Evolutionary conservation across 2,329 filamentous ascomycete species (phyloP), one percentile per base, ranked within the genome.

Genomic region (Lasiodiplodia gonubiensis): DNA sequence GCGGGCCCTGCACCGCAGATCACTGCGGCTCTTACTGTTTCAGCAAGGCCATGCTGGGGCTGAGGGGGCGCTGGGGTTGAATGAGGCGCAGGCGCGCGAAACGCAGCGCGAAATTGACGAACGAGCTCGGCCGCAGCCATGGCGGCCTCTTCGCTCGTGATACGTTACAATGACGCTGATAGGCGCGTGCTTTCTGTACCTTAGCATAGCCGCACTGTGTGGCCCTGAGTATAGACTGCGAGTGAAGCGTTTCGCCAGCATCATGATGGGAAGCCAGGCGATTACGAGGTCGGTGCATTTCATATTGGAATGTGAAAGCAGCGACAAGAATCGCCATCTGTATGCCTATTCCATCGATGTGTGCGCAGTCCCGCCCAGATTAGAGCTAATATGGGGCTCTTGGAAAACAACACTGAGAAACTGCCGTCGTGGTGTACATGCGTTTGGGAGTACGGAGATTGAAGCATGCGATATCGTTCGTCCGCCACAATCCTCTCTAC

Each of bases 41-140:
- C 39, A 49, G 42, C 25, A n/a, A 54, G 53, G 33, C 33, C 7
- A 33, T 23, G 52, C 11, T 42, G 42, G 42, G 42, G 42, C 42
- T 46, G 18, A 46, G 42, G 5, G 39, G 18, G 16, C 39, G 10
- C 42, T 46, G 42, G 42, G 8, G 16, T 12, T 18, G 52, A 61
- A 35, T 30, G 59, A 51, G 59, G 59, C 59, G 59, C 59, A 63
- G 59, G 25, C 57, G 25, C 48, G 49, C 49, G 21, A 51, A 25
- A 51, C 48, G 8, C 39, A 30, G 27, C 23, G 27, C 48, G 48
- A 52, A 6, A 18, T 2, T 11, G 48, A 51, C 48, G 16, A 49
- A 49, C 48, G 7, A 23, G 23, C 14, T 16, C 21, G 37, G 55
- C 55, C 57, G 57, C 57, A 51, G 46, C n/a, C 25, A 18, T n/a